Percentiles rank a stretch among this genome's conserved stretches.
phyloP scores from a whole-genome alignment of 2,329 filamentous ascomycete genomes.

The Exserohilum turcica region DNA sequence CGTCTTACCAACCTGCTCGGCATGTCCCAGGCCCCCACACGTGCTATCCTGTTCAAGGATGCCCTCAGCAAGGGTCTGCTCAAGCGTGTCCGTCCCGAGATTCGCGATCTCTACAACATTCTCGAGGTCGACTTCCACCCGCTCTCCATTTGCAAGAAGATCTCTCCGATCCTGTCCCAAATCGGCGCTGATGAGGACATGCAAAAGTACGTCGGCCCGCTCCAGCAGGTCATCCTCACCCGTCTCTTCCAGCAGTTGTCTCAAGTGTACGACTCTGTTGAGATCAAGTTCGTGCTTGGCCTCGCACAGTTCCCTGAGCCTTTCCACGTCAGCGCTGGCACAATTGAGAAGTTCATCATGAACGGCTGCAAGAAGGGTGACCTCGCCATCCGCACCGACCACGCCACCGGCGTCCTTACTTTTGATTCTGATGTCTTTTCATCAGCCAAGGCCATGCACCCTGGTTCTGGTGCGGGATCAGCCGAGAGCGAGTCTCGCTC shows the following conservation, averaged over 20 bases:
- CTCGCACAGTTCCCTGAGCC: slow-evolving; percentile 95
- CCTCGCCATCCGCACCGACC: slow-evolving; percentile 92
- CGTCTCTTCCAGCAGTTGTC: slow-evolving; percentile 98
- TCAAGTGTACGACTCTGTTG: slow-evolving; percentile 97
- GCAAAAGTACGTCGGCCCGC: slow-evolving; percentile 92
- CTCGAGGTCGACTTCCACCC: slow-evolving; percentile 99
- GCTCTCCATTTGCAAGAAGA: slow-evolving; percentile 98
- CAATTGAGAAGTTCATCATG: slow-evolving; percentile 99
- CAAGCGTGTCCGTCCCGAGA: slow-evolving; percentile 90
- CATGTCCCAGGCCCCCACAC: slow-evolving; percentile 87
- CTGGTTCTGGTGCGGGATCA: slow-evolving; percentile 82
- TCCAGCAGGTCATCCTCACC: slow-evolving; percentile 98
- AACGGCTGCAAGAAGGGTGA: slow-evolving; percentile 99
- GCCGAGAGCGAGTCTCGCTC: slow-evolving; percentile 83
- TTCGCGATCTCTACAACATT: slow-evolving; percentile 96
- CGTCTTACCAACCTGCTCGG: slow-evolving; percentile 94
- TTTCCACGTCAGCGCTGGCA: slow-evolving; percentile 87
- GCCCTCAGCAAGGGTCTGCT: slow-evolving; percentile 92
- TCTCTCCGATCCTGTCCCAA: slow-evolving; percentile 91
- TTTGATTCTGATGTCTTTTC: slow-evolving; percentile 99
- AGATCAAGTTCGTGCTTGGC: slow-evolving; percentile 89
- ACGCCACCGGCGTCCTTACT: slow-evolving; percentile 91
- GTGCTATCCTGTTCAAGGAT: slow-evolving; percentile 91
- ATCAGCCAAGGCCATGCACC: slow-evolving; percentile 87
- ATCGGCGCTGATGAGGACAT: slow-evolving; percentile 94